These are phyloP conservation scores for Trichomonascaceae sp. DNA, from an alignment of 1,139 yeast genomes.

Conservation along the genomic window DNA sequence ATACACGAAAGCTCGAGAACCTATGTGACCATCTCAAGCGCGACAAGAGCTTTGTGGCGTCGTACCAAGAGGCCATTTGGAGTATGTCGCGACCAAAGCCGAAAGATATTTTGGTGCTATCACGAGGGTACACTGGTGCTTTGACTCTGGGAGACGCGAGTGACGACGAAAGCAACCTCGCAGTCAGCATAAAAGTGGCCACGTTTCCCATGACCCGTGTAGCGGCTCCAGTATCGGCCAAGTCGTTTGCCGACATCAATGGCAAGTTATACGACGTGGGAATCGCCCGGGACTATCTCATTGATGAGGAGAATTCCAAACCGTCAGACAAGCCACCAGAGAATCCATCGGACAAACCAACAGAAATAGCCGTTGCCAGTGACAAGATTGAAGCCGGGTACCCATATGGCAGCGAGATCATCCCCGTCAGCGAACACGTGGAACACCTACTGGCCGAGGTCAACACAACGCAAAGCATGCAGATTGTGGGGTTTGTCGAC, in stretches of 20 bases:
- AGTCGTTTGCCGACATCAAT: constrained; percentile 11
- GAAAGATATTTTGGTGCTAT: constrained; percentile 12
- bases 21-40: not conserved
- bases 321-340: constrained; percentile 15
- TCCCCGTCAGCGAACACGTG: constrained; percentile 36
- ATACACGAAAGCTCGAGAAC: not conserved
- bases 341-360: constrained; percentile 14
- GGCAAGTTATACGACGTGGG: constrained; percentile 2
- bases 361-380: constrained; percentile 19
- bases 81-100: not conserved
- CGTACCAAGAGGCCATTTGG: constrained; percentile 4
- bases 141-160: constrained; percentile 12
- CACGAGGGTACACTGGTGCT: constrained; percentile 28
- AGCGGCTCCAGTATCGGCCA: constrained; percentile 30
- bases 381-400: constrained; percentile 37
- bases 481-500: constrained; percentile 50
- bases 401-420: constrained; percentile 53
- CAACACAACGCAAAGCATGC: constrained; percentile 24
- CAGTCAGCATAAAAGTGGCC: constrained; percentile 33
- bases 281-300: constrained; percentile 11
- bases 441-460: constrained; percentile 21
- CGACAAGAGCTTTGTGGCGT: constrained; percentile 2
- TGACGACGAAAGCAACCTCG: constrained; percentile 5
- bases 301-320: too few species aligned
- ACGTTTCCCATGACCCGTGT: constrained; percentile 51